Conservation (phyloP, 495 filamentous ascomycete species). For the Penicillium salamii region DNA sequence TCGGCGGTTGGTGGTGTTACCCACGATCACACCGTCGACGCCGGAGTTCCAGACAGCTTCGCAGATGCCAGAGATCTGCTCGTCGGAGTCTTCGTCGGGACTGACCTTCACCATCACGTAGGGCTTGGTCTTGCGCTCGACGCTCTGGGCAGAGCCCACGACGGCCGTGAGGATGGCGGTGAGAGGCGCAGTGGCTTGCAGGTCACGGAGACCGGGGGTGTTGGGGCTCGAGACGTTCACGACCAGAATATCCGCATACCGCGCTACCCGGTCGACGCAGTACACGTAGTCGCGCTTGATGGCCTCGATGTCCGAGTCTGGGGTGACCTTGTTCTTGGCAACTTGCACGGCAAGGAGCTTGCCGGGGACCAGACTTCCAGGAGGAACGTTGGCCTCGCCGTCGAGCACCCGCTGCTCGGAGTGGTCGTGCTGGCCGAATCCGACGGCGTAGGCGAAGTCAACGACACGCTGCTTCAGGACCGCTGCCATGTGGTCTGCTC, state of each 20-base stretch:
- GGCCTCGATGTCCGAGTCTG: slow-evolving; percentile 78
- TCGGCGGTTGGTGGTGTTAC: slow-evolving; percentile 88
- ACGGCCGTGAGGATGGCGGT: slow-evolving; percentile 78
- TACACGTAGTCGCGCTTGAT: slow-evolving; percentile 82
- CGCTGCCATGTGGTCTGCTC: slow-evolving; percentile 81
- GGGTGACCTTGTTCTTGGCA: slow-evolving; percentile 92
- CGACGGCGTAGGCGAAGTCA: slow-evolving; percentile 67
- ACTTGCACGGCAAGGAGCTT: slow-evolving; percentile 87
- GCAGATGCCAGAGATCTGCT: slow-evolving; percentile 82
- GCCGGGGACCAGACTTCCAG: slow-evolving; percentile 72
- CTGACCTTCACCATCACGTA: slow-evolving; percentile 96
- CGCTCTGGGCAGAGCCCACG: slow-evolving; percentile 66
- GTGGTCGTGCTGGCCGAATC: slow-evolving; percentile 58
- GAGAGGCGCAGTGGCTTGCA: slow-evolving; percentile 79
- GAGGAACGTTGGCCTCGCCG: slow-evolving; percentile 60
- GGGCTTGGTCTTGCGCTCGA: slow-evolving; percentile 69
- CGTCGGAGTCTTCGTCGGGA: slow-evolving; percentile 83
- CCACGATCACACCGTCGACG: slow-evolving; percentile 94
- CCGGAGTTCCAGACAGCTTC: slow-evolving; percentile 79
- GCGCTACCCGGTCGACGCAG: slow-evolving; percentile 76
- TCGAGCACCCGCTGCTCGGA: slow-evolving; percentile 71
- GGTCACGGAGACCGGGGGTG: slow-evolving; percentile 79
- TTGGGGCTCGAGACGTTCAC: slow-evolving; percentile 98
- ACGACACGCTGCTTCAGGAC: slow-evolving; percentile 74
- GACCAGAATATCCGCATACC: slow-evolving; percentile 89